These are phyloP conservation scores for Melastoma malabathricum DNA, from an alignment of 345 rosid species.

Conservation along the genomic window DNA sequence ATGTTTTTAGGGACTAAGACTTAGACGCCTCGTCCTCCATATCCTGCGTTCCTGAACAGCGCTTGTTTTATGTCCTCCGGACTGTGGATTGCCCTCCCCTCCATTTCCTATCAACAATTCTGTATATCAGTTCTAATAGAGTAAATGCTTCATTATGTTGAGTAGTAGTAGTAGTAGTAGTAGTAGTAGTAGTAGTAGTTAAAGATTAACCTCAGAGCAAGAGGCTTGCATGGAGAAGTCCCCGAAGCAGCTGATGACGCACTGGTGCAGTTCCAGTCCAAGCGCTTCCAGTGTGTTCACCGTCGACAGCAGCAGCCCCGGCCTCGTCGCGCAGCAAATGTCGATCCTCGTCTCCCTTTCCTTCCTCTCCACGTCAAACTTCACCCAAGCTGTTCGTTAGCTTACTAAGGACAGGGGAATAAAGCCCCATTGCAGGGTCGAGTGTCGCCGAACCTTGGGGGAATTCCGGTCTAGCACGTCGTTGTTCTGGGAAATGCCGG, in stretches of 20 bases:
- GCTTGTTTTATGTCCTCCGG: slow-evolving; percentile 35
- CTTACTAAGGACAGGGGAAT: not conserved
- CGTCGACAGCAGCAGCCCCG: slow-evolving; percentile 25
- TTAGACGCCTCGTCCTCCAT: slow-evolving; percentile 31
- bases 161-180: too few species aligned
- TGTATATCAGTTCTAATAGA: too few species aligned
- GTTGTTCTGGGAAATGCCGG: slow-evolving; percentile 13
- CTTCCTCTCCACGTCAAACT: slow-evolving; percentile 30
- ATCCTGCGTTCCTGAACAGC: slow-evolving; percentile 29
- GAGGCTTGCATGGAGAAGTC: slow-evolving; percentile 41
- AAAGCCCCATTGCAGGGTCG: not conserved
- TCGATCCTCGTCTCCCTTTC: slow-evolving; percentile 14
- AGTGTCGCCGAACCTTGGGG: slow-evolving; percentile 21
- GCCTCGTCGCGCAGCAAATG: slow-evolving; percentile 26
- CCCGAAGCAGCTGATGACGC: slow-evolving; percentile 34
- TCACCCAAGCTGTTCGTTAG: not conserved
- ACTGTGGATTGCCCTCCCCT: slow-evolving; percentile 8
- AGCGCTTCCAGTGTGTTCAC: slow-evolving; percentile 21
- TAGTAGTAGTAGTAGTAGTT: too few species aligned
- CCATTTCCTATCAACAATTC: slow-evolving; percentile 4
- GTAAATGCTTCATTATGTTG: too few species aligned
- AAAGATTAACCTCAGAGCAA: slow-evolving; percentile 23
- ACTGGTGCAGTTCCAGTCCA: slow-evolving; percentile 35
- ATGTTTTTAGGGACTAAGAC: too few species aligned
- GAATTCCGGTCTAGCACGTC: slow-evolving; percentile 21